A percentile compares a stretch with the other conserved stretches of the same genome.
Evolutionary conservation across 139 green algal species (phyloP).

Genomic region (Coelastrella sp.): DNA sequence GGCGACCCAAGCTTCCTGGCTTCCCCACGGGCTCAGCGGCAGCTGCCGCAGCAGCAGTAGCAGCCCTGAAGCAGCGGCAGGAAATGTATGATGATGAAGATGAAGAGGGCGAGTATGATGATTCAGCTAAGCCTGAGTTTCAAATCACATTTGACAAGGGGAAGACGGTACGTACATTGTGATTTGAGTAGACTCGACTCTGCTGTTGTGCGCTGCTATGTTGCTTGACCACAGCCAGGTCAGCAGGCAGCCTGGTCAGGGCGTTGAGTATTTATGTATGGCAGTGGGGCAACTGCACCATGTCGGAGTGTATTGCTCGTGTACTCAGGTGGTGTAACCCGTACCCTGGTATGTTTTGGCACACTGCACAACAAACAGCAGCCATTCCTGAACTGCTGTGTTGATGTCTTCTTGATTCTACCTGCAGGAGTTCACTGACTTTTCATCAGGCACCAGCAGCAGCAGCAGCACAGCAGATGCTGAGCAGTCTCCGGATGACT

Average conservation of each 20-base stretch:
- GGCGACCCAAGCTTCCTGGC: conserved; percentile 29
- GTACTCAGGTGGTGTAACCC: too few species aligned
- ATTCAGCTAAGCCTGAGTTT: conserved; percentile 19
- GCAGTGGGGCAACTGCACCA: too few species aligned
- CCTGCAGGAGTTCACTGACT: conserved; percentile 28
- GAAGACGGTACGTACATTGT: not conserved
- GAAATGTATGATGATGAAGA: conserved; percentile 2
- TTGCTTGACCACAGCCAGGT: not conserved
- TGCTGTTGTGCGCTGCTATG: not conserved
- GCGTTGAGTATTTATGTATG: too few species aligned
- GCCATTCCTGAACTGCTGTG: too few species aligned
- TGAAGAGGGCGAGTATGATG: conserved; percentile 14
- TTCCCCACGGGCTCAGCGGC: conserved; percentile 1
- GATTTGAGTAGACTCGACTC: not conserved
- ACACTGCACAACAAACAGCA: too few species aligned
- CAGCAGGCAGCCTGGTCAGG: not conserved
- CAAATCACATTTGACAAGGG: conserved; percentile 32
- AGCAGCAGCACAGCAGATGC: conserved; percentile 6
- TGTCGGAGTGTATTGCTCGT: too few species aligned
- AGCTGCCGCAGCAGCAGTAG: not conserved
- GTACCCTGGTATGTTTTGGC: too few species aligned
- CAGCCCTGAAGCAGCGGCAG: conserved; percentile 26
- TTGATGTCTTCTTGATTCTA: too few species aligned
- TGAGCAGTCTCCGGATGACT: not conserved
- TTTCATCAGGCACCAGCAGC: conserved; percentile 6